Conservation (phyloP, 495 filamentous ascomycete genomes). For the Lentithecium fluviatile region DNA sequence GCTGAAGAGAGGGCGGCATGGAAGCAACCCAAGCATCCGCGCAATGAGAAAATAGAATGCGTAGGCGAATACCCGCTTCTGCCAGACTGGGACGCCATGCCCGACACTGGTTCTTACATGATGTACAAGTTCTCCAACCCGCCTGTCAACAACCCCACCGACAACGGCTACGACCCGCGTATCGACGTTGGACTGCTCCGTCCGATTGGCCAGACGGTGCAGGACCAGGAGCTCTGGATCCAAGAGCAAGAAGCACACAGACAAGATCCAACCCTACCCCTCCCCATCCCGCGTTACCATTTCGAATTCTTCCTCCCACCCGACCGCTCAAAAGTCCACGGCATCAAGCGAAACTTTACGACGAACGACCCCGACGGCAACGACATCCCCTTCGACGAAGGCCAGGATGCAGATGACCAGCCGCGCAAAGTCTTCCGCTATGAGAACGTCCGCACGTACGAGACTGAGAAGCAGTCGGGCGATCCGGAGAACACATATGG, state of each 20-base stretch:
- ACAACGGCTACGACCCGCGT: conserved; percentile 66
- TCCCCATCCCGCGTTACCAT: conserved; percentile 63
- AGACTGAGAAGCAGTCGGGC: conserved; percentile 68
- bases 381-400: conserved; percentile 63
- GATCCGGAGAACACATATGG: conserved; percentile 53
- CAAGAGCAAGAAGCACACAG: conserved; percentile 57
- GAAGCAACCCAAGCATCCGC: conserved; percentile 74
- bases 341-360: conserved; percentile 72
- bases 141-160: conserved; percentile 57
- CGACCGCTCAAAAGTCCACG: conserved; percentile 53
- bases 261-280: conserved; percentile 59
- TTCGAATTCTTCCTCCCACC: conserved; percentile 79
- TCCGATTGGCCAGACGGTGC: conserved; percentile 54
- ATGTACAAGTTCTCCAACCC: conserved; percentile 86
- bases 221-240: conserved; percentile 46
- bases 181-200: conserved; percentile 77
- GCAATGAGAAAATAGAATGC: conserved; percentile 72
- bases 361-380: conserved; percentile 65
- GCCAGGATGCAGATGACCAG: conserved; percentile 40
- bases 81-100: conserved; percentile 83
- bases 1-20: conserved; percentile 65
- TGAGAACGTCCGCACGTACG: conserved; percentile 77
- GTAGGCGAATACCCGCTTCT: conserved; percentile 78
- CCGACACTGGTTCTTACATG: conserved; percentile 83
- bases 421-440: conserved; percentile 60